Percentiles rank a stretch among this genome's conserved stretches.
phyloP scores from a whole-genome alignment of 371 early-diverging fungal species.

The Sporodiniella umbellata region DNA sequence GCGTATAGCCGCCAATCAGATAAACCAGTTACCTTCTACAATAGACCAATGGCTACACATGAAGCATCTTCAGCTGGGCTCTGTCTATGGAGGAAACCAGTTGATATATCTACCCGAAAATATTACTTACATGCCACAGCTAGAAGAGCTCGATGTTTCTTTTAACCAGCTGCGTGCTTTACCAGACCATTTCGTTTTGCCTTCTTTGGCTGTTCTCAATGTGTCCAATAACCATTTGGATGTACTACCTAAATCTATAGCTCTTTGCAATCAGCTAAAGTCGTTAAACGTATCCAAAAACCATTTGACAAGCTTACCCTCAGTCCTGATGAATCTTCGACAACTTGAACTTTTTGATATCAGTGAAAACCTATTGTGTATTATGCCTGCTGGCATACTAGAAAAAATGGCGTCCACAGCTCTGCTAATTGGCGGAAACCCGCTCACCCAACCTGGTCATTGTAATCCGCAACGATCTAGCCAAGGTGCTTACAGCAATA shows the following conservation, averaged over 20 bases:
- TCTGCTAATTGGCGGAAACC: conserved; percentile 59
- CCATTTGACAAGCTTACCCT: conserved; percentile 56
- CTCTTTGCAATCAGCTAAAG: conserved; percentile 33
- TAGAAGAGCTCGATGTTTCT: conserved; percentile 57
- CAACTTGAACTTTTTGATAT: conserved; percentile 59
- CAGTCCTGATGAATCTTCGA: conserved; percentile 49
- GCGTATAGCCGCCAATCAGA: conserved; percentile 50
- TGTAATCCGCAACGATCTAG: conserved; percentile 28
- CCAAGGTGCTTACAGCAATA: conserved; percentile 44
- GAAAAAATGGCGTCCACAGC: conserved; percentile 53
- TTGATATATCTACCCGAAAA: conserved; percentile 43
- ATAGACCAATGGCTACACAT: conserved; percentile 43
- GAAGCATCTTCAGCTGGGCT: conserved; percentile 54
- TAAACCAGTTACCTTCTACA: conserved; percentile 39
- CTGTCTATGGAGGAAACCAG: conserved; percentile 60
- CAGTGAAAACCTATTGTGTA: conserved; percentile 57
- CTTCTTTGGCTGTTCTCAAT: conserved; percentile 31
- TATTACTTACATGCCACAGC: conserved; percentile 38
- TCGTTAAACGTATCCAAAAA: conserved; percentile 55
- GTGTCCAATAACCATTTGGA: conserved; percentile 57
- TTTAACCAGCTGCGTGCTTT: conserved; percentile 48
- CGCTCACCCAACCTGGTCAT: conserved; percentile 51
- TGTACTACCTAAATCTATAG: conserved; percentile 57
- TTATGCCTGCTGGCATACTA: conserved; percentile 58
- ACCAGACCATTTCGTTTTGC: conserved; percentile 25